These are phyloP conservation scores for Laburnicola sp. DNA, from an alignment of 2,329 filamentous ascomycete genomes.

Conservation along the genomic window DNA sequence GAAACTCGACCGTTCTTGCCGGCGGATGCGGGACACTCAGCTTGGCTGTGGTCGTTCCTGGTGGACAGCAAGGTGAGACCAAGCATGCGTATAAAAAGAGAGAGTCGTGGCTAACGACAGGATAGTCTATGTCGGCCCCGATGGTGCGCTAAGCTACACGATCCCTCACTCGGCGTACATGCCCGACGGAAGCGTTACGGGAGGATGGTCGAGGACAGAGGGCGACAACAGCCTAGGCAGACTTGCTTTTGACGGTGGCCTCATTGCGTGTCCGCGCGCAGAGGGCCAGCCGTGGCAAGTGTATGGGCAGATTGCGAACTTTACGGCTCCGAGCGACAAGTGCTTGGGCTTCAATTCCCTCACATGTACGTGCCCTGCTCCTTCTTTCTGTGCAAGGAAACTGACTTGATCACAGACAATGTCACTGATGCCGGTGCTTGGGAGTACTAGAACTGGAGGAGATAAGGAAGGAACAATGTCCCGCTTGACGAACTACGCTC, in stretches of 20 bases:
- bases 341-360: slow-evolving; percentile 45
- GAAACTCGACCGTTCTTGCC: slow-evolving; percentile 52
- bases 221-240: slow-evolving; percentile 27
- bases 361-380: slow-evolving; percentile 28
- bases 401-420: slow-evolving; percentile 23
- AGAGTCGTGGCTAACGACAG: slow-evolving; percentile 5
- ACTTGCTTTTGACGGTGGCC: slow-evolving; percentile 35
- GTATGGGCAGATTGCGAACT: slow-evolving; percentile 30
- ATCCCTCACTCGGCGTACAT: slow-evolving; percentile 57
- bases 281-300: slow-evolving; percentile 37
- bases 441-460: slow-evolving; percentile 38
- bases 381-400: not conserved
- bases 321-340: slow-evolving; percentile 20
- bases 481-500: too few species aligned
- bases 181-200: slow-evolving; percentile 55
- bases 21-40: slow-evolving; percentile 36
- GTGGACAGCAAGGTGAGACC: slow-evolving; percentile 57
- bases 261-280: slow-evolving; percentile 39
- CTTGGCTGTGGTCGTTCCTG: slow-evolving; percentile 60
- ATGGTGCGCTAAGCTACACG: slow-evolving; percentile 61
- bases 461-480: not conserved
- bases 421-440: slow-evolving; percentile 35
- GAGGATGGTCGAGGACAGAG: slow-evolving; percentile 52
- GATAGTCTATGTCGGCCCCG: slow-evolving; percentile 57
- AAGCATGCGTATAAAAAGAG: not conserved